phyloP scores from a whole-genome alignment of 1,284 basidiomycete genomes.

The Sutorius eximius region DNA sequence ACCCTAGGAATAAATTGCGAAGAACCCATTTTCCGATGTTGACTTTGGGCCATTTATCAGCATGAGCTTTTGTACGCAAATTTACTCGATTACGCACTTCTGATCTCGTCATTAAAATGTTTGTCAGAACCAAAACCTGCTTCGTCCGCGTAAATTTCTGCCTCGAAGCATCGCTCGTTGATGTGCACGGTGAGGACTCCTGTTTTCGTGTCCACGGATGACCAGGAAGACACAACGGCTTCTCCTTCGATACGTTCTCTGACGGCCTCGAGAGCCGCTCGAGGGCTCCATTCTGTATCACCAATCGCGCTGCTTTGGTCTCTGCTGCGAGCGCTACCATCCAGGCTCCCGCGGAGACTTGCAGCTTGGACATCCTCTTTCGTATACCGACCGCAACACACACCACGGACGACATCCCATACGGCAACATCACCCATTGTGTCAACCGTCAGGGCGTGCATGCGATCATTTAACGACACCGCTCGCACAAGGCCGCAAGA shows the following conservation, averaged over 20 bases:
- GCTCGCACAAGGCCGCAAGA: constrained; percentile 84
- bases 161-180: constrained; percentile 87
- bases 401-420: constrained; percentile 87
- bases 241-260: constrained; percentile 90
- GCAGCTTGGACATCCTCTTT: constrained; percentile 65
- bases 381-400: constrained; percentile 74
- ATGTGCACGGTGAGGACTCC: constrained; percentile 89
- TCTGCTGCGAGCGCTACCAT: constrained; percentile 34
- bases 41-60: constrained; percentile 45
- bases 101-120: constrained; percentile 72
- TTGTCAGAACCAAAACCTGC: constrained; percentile 62
- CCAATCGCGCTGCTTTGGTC: constrained; percentile 31
- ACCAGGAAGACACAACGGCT: constrained; percentile 85
- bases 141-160: constrained; percentile 95
- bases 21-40: constrained; percentile 82
- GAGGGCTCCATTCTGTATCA: constrained; percentile 57
- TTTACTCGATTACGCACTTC: constrained; percentile 54
- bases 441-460: constrained; percentile 91
- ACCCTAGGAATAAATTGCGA: constrained; percentile 69
- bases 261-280: constrained; percentile 87
- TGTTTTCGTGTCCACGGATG: constrained; percentile 84
- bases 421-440: constrained; percentile 83
- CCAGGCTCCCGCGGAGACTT: constrained; percentile 39
- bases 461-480: constrained; percentile 83
- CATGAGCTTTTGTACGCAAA: constrained; percentile 1